phyloP scores from a whole-genome alignment of 306 rosid genomes.

The Vachellia collinsii region DNA sequence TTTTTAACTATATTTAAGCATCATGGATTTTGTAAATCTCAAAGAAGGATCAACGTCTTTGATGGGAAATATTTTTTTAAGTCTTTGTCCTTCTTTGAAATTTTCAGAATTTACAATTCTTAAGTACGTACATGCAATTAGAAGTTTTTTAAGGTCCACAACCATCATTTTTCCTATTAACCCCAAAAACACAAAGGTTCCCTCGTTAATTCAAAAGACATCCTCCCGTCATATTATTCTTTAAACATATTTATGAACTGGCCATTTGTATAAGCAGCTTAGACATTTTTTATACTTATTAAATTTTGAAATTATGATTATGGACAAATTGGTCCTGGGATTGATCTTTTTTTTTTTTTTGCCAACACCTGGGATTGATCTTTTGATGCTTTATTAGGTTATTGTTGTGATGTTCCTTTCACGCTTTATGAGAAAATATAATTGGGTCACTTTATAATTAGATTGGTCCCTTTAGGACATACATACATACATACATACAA shows the following conservation, averaged over 20 bases:
- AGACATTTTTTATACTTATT: not conserved
- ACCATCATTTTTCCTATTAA: not conserved
- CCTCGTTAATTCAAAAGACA: no score
- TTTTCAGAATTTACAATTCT: no score
- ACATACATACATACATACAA: no score
- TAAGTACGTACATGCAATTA: not conserved
- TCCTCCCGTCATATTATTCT: not conserved
- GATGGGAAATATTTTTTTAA: no score
- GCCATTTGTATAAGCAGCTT: not conserved
- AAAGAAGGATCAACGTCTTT: no score
- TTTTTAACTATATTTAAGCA: no score
- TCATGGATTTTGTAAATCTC: no score
- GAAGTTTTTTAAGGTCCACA: not conserved
- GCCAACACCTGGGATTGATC: not conserved
- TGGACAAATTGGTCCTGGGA: not conserved
- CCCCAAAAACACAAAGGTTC: not conserved
- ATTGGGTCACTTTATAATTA: not conserved
- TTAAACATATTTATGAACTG: not conserved
- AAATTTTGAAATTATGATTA: not conserved
- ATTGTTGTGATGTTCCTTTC: not conserved
- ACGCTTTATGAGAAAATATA: not conserved
- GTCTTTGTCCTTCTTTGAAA: not conserved
- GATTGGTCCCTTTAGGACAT: not conserved
- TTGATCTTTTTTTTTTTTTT: not conserved
- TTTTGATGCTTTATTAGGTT: not conserved